Evolutionary conservation across 2,329 filamentous ascomycete genomes (phyloP).

Genomic region (Colletotrichum eleusines): DNA sequence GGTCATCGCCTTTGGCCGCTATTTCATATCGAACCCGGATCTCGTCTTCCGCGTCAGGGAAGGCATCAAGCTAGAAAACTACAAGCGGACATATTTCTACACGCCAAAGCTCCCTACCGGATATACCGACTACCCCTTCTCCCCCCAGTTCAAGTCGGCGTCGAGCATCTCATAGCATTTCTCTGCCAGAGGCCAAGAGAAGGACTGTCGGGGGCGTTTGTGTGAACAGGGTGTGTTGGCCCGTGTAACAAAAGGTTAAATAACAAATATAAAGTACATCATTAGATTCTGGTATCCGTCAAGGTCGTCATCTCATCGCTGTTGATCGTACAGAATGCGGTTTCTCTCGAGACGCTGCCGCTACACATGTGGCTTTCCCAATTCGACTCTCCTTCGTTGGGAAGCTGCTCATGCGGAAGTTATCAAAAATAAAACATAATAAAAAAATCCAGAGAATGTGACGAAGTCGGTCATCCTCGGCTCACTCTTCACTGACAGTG

Average conservation of each 20-base stretch:
- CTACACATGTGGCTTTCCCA: not conserved
- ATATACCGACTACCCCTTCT: slow-evolving; percentile 46
- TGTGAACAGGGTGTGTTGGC: slow-evolving; percentile 7
- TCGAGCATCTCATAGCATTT: not conserved
- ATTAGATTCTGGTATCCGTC: not conserved
- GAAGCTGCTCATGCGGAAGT: too few relatives aligned
- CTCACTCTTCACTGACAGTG: slow-evolving; percentile 37
- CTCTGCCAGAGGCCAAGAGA: not conserved
- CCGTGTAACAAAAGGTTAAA: not conserved
- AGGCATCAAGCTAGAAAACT: slow-evolving; percentile 46
- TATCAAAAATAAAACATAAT: too few relatives aligned
- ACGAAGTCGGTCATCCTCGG: not conserved
- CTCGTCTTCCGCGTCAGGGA: slow-evolving; percentile 48
- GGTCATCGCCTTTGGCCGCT: slow-evolving; percentile 49
- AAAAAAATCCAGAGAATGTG: too few relatives aligned
- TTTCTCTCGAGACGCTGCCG: too few relatives aligned
- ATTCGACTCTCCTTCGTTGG: too few relatives aligned
- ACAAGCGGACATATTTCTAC: slow-evolving; percentile 49
- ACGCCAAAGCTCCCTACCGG: slow-evolving; percentile 43
- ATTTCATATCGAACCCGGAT: slow-evolving; percentile 53
- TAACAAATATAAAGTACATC: not conserved
- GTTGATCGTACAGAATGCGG: slow-evolving; percentile 2
- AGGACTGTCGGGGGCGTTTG: not conserved
- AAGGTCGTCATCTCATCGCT: not conserved
- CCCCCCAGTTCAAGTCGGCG: slow-evolving; percentile 43